phyloP scores from a whole-genome alignment of 73 alveolate genomes.

The Durusdinium trenchii region DNA sequence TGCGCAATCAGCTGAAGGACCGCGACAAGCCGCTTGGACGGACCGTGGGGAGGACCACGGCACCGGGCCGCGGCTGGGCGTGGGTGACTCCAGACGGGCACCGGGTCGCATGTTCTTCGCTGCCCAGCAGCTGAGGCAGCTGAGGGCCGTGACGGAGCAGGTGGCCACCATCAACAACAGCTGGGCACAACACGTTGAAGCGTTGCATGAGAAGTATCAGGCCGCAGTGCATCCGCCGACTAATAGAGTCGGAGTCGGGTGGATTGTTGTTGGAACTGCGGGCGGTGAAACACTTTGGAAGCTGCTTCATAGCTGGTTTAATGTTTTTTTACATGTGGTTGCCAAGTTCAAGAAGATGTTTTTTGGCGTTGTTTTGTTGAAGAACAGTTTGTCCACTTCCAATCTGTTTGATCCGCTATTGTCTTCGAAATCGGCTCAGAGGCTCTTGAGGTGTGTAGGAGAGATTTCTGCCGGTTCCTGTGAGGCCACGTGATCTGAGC shows the following conservation, averaged over 20 bases:
- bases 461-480: too few relatives aligned
- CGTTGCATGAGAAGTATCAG: conserved; percentile 58
- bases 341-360: too few relatives aligned
- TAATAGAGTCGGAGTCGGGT: not conserved
- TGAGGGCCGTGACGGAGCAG: conserved; percentile 82
- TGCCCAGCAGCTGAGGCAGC: conserved; percentile 20
- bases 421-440: not conserved
- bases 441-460: too few relatives aligned
- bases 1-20: conserved; percentile 44
- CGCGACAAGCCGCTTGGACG: conserved; percentile 37
- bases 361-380: too few relatives aligned
- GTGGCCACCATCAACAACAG: conserved; percentile 74
- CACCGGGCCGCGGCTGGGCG: not conserved
- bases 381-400: not conserved
- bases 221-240: not conserved
- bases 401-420: not conserved
- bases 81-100: not conserved
- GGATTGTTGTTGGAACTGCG: not conserved
- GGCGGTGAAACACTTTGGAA: not conserved
- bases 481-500: too few relatives aligned
- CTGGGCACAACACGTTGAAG: conserved; percentile 92
- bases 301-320: not conserved
- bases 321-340: not conserved
- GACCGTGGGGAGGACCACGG: not conserved
- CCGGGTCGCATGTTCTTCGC: not conserved